A percentile compares a stretch with the other conserved stretches of the same genome.
Conservation (phyloP, 768 basidiomycete genomes). For the Strobilomyces confusus region DNA sequence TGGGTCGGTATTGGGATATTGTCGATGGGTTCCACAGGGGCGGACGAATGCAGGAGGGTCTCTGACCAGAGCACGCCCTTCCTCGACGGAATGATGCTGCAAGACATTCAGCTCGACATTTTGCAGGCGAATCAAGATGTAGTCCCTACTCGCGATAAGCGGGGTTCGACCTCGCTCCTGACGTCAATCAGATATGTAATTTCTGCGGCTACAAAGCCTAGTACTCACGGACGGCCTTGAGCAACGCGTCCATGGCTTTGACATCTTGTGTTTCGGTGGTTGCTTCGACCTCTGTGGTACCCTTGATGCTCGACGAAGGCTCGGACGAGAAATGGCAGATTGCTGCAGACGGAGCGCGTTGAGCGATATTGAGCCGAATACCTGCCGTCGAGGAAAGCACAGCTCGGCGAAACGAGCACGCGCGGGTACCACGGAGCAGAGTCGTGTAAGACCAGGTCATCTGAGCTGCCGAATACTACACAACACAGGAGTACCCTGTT, state of each 20-base stretch:
- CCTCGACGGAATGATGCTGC: constrained; percentile 55
- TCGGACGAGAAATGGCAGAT: constrained; percentile 1
- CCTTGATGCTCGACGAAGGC: neutral
- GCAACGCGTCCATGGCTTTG: constrained; percentile 50
- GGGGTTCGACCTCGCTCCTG: constrained; percentile 52
- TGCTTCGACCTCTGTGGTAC: constrained; percentile 15
- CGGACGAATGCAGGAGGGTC: constrained; percentile 42
- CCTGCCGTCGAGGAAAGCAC: neutral
- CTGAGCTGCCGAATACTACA: neutral
- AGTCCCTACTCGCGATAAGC: constrained; percentile 45
- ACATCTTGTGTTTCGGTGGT: constrained; percentile 57
- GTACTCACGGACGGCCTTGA: constrained; percentile 58
- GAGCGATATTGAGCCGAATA: neutral
- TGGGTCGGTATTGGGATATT: constrained; percentile 11
- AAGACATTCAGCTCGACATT: constrained; percentile 7
- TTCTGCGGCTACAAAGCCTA: neutral
- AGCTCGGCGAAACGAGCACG: neutral
- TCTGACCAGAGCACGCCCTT: constrained; percentile 56
- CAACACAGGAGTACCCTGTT: too few relatives aligned
- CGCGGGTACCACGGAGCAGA: constrained; percentile 29
- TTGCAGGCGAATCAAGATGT: neutral
- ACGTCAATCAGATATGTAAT: neutral
- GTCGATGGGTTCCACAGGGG: constrained; percentile 15
- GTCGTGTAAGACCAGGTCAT: neutral
- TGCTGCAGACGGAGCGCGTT: neutral